Evolutionary conservation across 2,329 filamentous ascomycete genomes (phyloP), one percentile per base, ranked within the genome.

Genomic region (Trichoderma simmonsii): DNA sequence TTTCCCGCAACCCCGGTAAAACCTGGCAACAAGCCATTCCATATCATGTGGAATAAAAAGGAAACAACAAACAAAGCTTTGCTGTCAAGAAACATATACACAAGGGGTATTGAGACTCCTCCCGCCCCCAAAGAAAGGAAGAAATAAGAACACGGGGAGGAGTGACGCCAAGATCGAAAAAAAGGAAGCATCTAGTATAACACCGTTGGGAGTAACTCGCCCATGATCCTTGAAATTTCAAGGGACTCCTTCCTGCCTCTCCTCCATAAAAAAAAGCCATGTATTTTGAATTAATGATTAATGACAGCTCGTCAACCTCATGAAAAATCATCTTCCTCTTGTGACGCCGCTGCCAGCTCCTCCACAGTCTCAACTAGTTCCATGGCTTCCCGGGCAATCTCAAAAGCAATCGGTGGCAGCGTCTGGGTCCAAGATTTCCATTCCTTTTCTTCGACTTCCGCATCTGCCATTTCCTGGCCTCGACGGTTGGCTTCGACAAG

Each of bases 361-460:
- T 82, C 83, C 12, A 86, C 79, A n/a, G 79, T 79, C 75, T 85
- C 82, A 28, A 81, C 81, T 73, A 93, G 83, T 79, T 93, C 93
- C 84, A 95, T 96, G 66, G 92, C 92, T 81, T 94, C 92, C 73
- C 92, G 87, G 7, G 92, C 93, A 78, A 95, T 92, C 81, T 94
- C 92, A 81, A 97, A 97, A n/a, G 93, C 93, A 75, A 96, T 90
- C 2, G 93, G 93, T 12, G 93, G 93, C 65, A 97, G 83, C 32
- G 89, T 90, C 79, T 92, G 90, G 70, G 88, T 91, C 85, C 91
- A 91, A 77, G 86, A 85, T 74, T 85, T 85, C 88, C 88, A 90
- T 74, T 88, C 86, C 73, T 85, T 83, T 69, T 86, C 85, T 61
- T 88, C 83, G 54, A 85, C 84, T 21, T 73, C 68, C 18, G 85